Conservation (phyloP, 768 basidiomycete genomes). For the Lyophyllum decastes region DNA sequence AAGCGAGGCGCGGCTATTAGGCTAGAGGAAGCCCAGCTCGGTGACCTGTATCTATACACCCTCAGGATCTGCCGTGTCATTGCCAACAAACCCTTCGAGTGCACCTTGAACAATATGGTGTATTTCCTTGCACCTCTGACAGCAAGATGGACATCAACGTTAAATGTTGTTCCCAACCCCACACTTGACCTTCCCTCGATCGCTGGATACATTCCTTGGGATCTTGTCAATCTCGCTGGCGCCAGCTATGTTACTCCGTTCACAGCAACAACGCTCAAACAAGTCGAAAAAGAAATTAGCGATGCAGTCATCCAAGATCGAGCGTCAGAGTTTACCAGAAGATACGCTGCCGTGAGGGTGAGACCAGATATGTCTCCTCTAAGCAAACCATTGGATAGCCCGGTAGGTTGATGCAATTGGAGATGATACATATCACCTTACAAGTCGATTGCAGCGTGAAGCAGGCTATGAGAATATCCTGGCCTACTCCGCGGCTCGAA, state of each 20-base stretch:
- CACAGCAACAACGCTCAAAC: constrained; percentile 32
- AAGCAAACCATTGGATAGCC: constrained; percentile 66
- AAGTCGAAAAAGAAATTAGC: constrained; percentile 45
- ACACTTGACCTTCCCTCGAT: constrained; percentile 36
- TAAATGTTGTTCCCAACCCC: constrained; percentile 10
- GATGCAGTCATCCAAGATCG: constrained; percentile 79
- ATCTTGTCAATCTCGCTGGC: constrained; percentile 52
- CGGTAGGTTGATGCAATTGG: constrained; percentile 44
- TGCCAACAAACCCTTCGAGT: constrained; percentile 69
- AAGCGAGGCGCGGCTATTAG: constrained; percentile 49
- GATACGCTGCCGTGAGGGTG: constrained; percentile 59
- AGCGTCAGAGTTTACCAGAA: constrained; percentile 71
- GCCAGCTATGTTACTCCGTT: constrained; percentile 54
- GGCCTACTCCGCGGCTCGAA: constrained; percentile 65
- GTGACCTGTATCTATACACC: constrained; percentile 61
- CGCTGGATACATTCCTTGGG: constrained; percentile 61
- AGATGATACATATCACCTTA: constrained; percentile 1
- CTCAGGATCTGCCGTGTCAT: constrained; percentile 60
- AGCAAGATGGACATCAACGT: constrained; percentile 34
- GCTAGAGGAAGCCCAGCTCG: constrained; percentile 45
- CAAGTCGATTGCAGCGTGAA: constrained; percentile 50
- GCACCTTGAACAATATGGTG: constrained; percentile 50
- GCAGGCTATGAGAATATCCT: constrained; percentile 58
- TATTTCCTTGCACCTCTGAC: constrained; percentile 71
- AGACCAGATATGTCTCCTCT: constrained; percentile 72